Evolutionary conservation across 2,329 filamentous ascomycete species (phyloP), one percentile per base, ranked within the genome.

Genomic region (Dothistroma pini): DNA sequence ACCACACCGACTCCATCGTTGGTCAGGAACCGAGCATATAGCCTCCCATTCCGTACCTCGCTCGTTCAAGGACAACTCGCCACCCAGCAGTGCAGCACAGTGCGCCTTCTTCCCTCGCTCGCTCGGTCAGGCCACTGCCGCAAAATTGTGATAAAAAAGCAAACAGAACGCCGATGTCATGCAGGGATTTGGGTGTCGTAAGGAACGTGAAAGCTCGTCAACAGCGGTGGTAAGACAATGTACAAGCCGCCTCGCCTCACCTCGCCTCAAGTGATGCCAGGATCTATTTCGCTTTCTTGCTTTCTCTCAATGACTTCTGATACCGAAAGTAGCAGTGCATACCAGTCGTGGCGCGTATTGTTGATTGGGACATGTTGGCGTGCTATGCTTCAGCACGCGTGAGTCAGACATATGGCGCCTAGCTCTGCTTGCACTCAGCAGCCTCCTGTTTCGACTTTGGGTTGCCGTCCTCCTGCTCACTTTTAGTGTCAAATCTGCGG

Each of bases 371-470:
- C 35, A 22, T 54, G 8, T 11, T 53, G 31, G 22, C n/a, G 25
- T 29, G 29, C 21, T 31, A 2, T n/a, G 29, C 25, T 35, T 35
- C 7, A 31, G 51, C 49, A 56, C 48, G 25, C 52, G 31, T 29
- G 38, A 48, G 38, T 54, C 51, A 50, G 25, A 34, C 49, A 54
- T 32, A 31, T 47, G 41, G 52, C n/a, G 50, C 64, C 63, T 75
- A 96, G 81, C 90, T 96, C 81, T 96, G 91, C 84, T 96, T 96
- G 87, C 92, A 96, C 82, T 96, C 92, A 69, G 92, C 90, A 69
- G 91, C 88, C 80, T 96, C 91, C 80, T 95, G 91, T 84, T 96
- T 96, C 61, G 92, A 91, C 84, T 93, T 96, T 70, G 89, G 88
- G 67, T 86, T 86, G 75, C 93, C 91, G 74, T 96, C 90, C 91